These are phyloP conservation scores for Xylaria arbuscula DNA, from an alignment of 2,329 filamentous ascomycete species.

Conservation along the genomic window DNA sequence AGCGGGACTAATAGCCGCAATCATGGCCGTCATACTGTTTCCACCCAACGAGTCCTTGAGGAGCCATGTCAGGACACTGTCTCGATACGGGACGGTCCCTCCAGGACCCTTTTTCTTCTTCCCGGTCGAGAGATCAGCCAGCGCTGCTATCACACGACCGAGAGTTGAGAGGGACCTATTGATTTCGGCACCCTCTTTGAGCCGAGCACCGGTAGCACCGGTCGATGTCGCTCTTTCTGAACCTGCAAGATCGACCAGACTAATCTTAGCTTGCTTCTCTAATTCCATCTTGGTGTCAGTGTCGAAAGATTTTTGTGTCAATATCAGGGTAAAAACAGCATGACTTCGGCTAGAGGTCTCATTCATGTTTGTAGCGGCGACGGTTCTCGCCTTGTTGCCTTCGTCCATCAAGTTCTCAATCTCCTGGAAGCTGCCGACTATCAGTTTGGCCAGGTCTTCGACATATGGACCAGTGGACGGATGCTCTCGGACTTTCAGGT, in stretches of 20 bases:
- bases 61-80: constrained; percentile 95
- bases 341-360: constrained; percentile 98
- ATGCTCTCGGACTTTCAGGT: constrained; percentile 96
- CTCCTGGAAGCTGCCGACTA: constrained; percentile 91
- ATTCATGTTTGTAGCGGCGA: constrained; percentile 99
- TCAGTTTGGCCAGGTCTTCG: constrained; percentile 94
- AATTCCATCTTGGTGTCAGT: constrained; percentile 94
- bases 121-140: constrained; percentile 88
- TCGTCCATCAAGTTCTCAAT: constrained; percentile 99
- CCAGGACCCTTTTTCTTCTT: constrained; percentile 83
- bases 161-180: constrained; percentile 96
- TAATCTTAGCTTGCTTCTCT: constrained; percentile 98
- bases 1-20: constrained; percentile 96
- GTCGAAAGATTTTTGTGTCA: constrained; percentile 94
- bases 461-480: constrained; percentile 98
- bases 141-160: constrained; percentile 94
- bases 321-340: constrained; percentile 94
- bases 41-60: constrained; percentile 96
- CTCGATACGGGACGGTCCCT: constrained; percentile 90
- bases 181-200: constrained; percentile 99
- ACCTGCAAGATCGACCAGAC: constrained; percentile 95
- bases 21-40: constrained; percentile 99
- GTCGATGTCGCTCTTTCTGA: constrained; percentile 98
- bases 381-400: constrained; percentile 97
- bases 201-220: constrained; percentile 90